Percentiles rank a stretch among this genome's conserved stretches.
Evolutionary conservation across 352 stramenopile genomes (phyloP).

Genomic region (Phytopythium oedochilum): DNA sequence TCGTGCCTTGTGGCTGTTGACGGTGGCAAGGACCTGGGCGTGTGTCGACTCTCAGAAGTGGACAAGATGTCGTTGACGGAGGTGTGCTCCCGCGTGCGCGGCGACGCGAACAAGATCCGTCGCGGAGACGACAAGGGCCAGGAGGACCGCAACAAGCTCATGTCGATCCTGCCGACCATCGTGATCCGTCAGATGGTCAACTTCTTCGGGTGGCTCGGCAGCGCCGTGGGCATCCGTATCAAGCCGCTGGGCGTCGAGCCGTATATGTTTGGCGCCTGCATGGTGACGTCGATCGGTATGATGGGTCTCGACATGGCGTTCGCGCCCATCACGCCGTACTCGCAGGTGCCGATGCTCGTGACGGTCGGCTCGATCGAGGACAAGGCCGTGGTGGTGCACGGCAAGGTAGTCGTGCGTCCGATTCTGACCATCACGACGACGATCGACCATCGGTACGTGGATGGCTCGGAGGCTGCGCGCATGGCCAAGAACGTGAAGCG

Average conservation of each 20-base stretch:
- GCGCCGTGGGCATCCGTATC: constrained; percentile 48
- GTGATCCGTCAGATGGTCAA: constrained; percentile 49
- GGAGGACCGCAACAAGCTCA: constrained; percentile 58
- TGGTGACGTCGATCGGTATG: constrained; percentile 72
- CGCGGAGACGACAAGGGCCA: constrained; percentile 52
- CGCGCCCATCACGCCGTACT: constrained; percentile 55
- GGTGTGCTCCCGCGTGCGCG: constrained; percentile 34
- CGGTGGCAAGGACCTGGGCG: constrained; percentile 54
- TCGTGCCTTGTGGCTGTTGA: constrained; percentile 60
- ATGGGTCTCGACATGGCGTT: constrained; percentile 69
- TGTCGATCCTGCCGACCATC: constrained; percentile 49
- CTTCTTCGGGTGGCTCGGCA: constrained; percentile 60
- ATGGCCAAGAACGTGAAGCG: constrained; percentile 52
- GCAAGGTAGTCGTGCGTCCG: constrained; percentile 47
- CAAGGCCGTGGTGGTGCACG: constrained; percentile 54
- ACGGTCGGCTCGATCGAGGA: constrained; percentile 64
- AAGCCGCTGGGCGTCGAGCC: constrained; percentile 48
- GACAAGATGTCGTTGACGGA: constrained; percentile 61
- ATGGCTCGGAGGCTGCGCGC: constrained; percentile 51
- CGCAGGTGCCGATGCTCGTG: constrained; percentile 62
- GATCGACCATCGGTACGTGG: constrained; percentile 67
- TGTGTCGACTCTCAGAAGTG: constrained; percentile 35
- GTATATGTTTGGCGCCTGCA: constrained; percentile 69
- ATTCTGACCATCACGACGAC: constrained; percentile 67
- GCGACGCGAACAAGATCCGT: constrained; percentile 47